A percentile compares a stretch with the other conserved stretches of the same genome.
Evolutionary conservation across 371 early-diverging fungal species (phyloP).

Genomic region (Zychaea mexicana): DNA sequence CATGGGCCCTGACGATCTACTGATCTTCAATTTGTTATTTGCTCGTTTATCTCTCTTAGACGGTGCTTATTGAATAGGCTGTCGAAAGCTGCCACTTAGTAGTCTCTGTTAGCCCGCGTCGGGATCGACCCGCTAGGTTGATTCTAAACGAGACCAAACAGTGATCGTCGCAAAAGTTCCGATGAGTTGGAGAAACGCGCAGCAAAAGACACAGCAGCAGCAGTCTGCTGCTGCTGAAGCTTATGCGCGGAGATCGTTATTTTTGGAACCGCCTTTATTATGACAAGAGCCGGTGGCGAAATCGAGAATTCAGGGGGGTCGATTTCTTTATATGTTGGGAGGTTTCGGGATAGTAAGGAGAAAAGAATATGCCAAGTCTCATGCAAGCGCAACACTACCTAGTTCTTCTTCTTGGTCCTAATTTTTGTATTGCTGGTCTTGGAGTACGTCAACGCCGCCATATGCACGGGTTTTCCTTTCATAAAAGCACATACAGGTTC

Average conservation of each 20-base stretch:
- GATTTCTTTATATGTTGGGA: no score
- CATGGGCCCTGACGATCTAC: conserved; percentile 6
- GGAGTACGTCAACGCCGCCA: not conserved
- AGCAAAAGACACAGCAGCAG: not conserved
- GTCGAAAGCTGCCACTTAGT: not conserved
- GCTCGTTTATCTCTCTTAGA: not conserved
- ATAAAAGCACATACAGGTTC: not conserved
- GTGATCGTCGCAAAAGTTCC: conserved; percentile 2
- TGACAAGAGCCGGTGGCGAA: conserved; percentile 12
- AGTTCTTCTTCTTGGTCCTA: not conserved
- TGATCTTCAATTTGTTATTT: not conserved
- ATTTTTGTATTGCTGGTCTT: not conserved
- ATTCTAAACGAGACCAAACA: conserved; percentile 2
- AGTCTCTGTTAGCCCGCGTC: not conserved
- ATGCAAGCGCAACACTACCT: not conserved
- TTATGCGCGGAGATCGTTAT: conserved; percentile 10
- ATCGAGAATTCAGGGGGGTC: conserved; percentile 10
- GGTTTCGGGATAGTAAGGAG: not conserved
- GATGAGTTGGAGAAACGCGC: not conserved
- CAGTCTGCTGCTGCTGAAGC: no score
- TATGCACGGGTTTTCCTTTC: not conserved
- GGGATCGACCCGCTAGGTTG: not conserved
- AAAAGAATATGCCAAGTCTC: not conserved
- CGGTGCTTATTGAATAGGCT: no score
- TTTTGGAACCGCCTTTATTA: conserved; percentile 10